Evolutionary conservation across 2,329 filamentous ascomycete species (phyloP), one percentile per base, ranked within the genome.

Genomic region (Emmonsiellopsis sp.): DNA sequence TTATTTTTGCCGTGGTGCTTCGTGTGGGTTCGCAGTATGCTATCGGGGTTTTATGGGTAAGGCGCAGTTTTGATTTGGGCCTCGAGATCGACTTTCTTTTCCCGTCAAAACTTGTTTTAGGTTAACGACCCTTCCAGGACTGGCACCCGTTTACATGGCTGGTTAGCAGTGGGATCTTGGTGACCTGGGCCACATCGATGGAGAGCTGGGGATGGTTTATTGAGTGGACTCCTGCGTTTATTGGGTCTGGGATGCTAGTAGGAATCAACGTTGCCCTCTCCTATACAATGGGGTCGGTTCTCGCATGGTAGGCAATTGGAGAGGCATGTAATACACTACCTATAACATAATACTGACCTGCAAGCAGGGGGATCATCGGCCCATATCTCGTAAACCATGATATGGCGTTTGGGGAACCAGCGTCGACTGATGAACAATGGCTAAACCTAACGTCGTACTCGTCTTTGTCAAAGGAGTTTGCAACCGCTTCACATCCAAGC

Each of bases 191-290:
- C 16, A 52, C 51, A 31, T 41, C 46, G 9, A 53, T 56, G 62
- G 79, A 83, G 65, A 81, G 77, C 65, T 84, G 81, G 81, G 79
- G 79, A 10, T 84, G 80, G 81, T 72, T 78, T 57, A 70, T 82
- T 45, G 79, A 82, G 58, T 76, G 74, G 59, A 83, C 80, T 0
- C 80, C 80, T 0, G 81, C 80, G 37, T 83, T 83, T 66, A 80
- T 83, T 56, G 80, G 80, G 5, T 76, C 74, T 42, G 79, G 79
- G 43, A 79, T 82, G 67, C 73, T 82, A 42, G 79, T 81, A 58
- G 79, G 79, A 54, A 69, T 82, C 57, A 82, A 82, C 64, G 75
- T 79, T 13, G 77, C 79, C 26, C 61, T 80, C 53, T 83, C 80
- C 8, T 81, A 81, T 74, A 79, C 79, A 55, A 70, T 60, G 11